These are phyloP conservation scores for peach (Prunus persica) DNA, from an alignment of 306 rosid species.

Conservation along the genomic window DNA sequence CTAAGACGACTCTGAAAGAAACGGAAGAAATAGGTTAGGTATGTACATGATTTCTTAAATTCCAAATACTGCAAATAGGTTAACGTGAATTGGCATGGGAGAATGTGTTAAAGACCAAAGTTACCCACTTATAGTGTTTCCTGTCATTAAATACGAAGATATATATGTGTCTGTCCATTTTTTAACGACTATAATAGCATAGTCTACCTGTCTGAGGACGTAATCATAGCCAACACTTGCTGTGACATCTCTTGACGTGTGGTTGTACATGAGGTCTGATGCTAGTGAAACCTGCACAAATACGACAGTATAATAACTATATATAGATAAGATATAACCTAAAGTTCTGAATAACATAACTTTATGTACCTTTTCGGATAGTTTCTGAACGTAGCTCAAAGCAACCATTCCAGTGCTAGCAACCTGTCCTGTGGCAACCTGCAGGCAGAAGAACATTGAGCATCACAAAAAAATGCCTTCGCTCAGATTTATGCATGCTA, in stretches of 20 bases:
- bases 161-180: no score
- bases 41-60: not conserved
- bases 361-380: conserved; percentile 79
- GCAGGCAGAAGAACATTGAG: conserved; percentile 16
- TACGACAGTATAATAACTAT: conserved; percentile 6
- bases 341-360: conserved; percentile 8
- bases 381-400: conserved; percentile 87
- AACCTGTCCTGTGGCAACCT: conserved; percentile 94
- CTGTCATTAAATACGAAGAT: not conserved
- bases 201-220: conserved; percentile 79
- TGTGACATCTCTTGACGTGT: conserved; percentile 80
- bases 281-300: conserved; percentile 76
- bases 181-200: not conserved
- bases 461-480: not conserved
- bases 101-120: not conserved
- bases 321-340: not conserved
- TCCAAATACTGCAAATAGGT: not conserved
- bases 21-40: not conserved
- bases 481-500: not conserved
- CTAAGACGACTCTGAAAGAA: conserved; percentile 65
- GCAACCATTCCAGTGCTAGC: conserved; percentile 94
- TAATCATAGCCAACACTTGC: conserved; percentile 88
- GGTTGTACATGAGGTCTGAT: conserved; percentile 78
- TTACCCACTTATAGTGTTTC: not conserved
- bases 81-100: not conserved